These are phyloP conservation scores for Aureobasidium subglaciale DNA, from an alignment of 2,329 filamentous ascomycete genomes.

Conservation along the genomic window DNA sequence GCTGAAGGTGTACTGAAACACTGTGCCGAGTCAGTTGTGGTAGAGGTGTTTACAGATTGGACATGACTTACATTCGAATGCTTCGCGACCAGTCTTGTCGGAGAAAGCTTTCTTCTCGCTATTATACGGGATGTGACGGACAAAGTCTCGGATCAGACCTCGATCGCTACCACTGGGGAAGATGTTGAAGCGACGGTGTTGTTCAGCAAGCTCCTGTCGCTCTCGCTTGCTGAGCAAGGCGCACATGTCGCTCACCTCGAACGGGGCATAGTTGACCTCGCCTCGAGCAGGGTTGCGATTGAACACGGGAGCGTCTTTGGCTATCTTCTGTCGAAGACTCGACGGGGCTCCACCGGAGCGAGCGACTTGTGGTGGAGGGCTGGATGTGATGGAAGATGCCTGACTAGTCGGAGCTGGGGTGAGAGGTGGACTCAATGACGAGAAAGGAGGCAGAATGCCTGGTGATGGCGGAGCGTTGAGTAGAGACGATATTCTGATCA, in stretches of 20 bases:
- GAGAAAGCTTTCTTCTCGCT: conserved; percentile 88
- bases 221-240: conserved; percentile 21
- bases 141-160: conserved; percentile 40
- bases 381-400: conserved; percentile 20
- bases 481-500: conserved; percentile 13
- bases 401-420: conserved; percentile 24
- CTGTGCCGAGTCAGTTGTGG: conserved; percentile 38
- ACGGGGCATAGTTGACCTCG: conserved; percentile 65
- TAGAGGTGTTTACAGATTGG: not conserved
- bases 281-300: conserved; percentile 57
- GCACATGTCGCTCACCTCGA: conserved; percentile 51
- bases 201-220: conserved; percentile 43
- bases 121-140: conserved; percentile 77
- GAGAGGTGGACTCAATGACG: conserved; percentile 20
- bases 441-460: conserved; percentile 6
- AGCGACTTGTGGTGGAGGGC: conserved; percentile 22
- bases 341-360: conserved; percentile 14
- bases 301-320: conserved; percentile 59
- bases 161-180: conserved; percentile 51
- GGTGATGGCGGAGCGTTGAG: conserved; percentile 14
- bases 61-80: conserved; percentile 68
- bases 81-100: conserved; percentile 77
- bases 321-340: conserved; percentile 46
- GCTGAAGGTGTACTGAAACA: conserved; percentile 78
- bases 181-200: conserved; percentile 59